Evolutionary conservation across 768 basidiomycete genomes (phyloP).

Genomic region (Cystofilobasidium capitatum): DNA sequence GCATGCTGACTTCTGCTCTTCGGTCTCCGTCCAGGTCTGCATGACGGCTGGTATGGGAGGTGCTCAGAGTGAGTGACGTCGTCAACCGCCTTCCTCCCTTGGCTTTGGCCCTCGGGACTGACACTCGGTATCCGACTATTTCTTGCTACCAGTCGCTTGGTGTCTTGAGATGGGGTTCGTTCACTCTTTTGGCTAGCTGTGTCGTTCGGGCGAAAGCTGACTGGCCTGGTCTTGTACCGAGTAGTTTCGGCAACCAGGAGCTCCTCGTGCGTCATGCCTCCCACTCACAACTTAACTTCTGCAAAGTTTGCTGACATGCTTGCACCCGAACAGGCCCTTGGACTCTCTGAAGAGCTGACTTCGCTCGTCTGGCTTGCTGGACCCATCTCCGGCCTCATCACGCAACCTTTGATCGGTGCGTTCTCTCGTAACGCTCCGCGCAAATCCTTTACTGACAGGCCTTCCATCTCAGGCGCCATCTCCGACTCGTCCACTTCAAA

Average conservation of each 20-base stretch:
- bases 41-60: constrained; percentile 26
- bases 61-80: constrained; percentile 19
- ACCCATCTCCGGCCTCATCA: constrained; percentile 70
- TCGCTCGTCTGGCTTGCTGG: constrained; percentile 82
- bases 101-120: background rate
- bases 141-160: constrained; percentile 15
- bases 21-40: constrained; percentile 10
- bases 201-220: too few species aligned
- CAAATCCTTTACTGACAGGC: constrained; percentile 5
- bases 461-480: constrained; percentile 58
- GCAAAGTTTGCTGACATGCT: background rate
- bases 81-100: background rate
- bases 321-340: constrained; percentile 41
- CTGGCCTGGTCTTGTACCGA: background rate
- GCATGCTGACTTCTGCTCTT: too few species aligned
- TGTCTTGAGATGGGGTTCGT: constrained; percentile 26
- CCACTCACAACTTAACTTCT: background rate
- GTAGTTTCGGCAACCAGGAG: constrained; percentile 20
- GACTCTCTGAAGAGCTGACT: constrained; percentile 78
- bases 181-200: background rate
- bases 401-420: constrained; percentile 91
- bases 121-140: too few species aligned
- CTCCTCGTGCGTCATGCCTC: constrained; percentile 4
- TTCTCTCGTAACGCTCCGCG: background rate
- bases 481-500: constrained; percentile 87